phyloP scores from a whole-genome alignment of 2,329 filamentous ascomycete genomes.

The Xylariales sp. region DNA sequence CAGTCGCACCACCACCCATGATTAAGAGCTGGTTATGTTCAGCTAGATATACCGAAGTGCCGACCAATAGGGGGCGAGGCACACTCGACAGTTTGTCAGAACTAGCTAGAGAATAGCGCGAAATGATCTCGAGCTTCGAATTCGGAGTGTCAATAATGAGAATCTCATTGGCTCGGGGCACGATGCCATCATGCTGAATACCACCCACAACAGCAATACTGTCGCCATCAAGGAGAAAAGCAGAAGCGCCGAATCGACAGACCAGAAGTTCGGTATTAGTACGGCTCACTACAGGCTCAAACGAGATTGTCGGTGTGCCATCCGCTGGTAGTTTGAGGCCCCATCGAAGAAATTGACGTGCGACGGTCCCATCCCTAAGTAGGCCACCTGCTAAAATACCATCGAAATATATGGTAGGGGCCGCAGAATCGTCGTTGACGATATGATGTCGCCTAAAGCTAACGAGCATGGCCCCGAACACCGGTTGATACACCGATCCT shows the following conservation, averaged over 20 bases:
- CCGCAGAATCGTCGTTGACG: constrained; percentile 29
- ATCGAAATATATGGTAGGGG: constrained; percentile 50
- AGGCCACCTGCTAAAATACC: constrained; percentile 82
- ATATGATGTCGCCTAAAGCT: constrained; percentile 46
- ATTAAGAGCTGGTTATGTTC: constrained; percentile 66
- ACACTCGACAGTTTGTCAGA: not conserved
- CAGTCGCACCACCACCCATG: constrained; percentile 81
- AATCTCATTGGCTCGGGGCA: constrained; percentile 65
- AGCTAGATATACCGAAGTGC: constrained; percentile 67
- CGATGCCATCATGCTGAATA: constrained; percentile 55
- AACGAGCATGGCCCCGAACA: constrained; percentile 59
- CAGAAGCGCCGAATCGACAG: constrained; percentile 58
- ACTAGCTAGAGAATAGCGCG: constrained; percentile 32
- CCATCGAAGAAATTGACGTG: constrained; percentile 75
- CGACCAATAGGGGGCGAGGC: constrained; percentile 75
- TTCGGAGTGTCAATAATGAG: constrained; percentile 52
- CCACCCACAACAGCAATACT: constrained; percentile 58
- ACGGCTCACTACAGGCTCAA: constrained; percentile 38
- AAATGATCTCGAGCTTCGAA: constrained; percentile 46
- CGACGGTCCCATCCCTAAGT: constrained; percentile 69
- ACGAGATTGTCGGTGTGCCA: constrained; percentile 49
- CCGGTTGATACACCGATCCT: constrained; percentile 51
- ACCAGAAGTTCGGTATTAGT: constrained; percentile 35
- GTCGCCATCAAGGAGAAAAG: constrained; percentile 45
- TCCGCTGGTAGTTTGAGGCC: constrained; percentile 51